A percentile compares a stretch with the other conserved stretches of the same genome.
These are phyloP conservation scores for Pythium phragmitis DNA, from an alignment of 352 stramenopile genomes.

Conservation along the genomic window DNA sequence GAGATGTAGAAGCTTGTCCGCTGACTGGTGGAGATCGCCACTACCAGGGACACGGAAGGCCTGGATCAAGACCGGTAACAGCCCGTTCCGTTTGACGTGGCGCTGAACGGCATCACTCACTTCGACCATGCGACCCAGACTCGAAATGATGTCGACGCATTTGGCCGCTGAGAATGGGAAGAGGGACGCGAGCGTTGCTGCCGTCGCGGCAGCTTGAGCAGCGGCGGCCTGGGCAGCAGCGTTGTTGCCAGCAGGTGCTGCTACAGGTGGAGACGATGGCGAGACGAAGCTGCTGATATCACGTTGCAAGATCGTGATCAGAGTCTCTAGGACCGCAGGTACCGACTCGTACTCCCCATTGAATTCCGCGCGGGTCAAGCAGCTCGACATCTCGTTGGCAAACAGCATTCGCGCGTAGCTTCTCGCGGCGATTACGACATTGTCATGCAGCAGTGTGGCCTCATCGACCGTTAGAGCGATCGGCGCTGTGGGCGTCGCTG, in stretches of 20 bases:
- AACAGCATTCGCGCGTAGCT: constrained; percentile 42
- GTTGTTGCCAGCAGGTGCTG: constrained; percentile 10
- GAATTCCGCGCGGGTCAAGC: neutral
- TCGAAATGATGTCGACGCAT: constrained; percentile 37
- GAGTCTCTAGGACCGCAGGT: constrained; percentile 33
- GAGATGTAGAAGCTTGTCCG: constrained; percentile 62
- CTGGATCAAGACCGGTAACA: constrained; percentile 43
- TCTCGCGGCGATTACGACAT: constrained; percentile 35
- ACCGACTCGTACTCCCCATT: constrained; percentile 11
- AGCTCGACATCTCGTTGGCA: constrained; percentile 26
- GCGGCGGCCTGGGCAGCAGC: constrained; percentile 21
- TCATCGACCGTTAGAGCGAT: constrained; percentile 33
- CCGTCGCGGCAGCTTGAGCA: constrained; percentile 26
- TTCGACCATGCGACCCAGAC: constrained; percentile 53
- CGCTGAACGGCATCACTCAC: constrained; percentile 39
- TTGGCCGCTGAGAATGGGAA: constrained; percentile 36
- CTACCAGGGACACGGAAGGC: constrained; percentile 38
- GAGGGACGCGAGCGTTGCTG: constrained; percentile 21
- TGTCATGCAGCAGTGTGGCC: constrained; percentile 28
- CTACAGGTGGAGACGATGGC: constrained; percentile 14
- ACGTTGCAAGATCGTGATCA: constrained; percentile 39
- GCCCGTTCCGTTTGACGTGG: constrained; percentile 33
- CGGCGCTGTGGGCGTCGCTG: constrained; percentile 17
- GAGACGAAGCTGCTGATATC: constrained; percentile 32
- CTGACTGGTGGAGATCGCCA: constrained; percentile 43